These are phyloP conservation scores for Beauveria bassiana DNA, from an alignment of 2,329 filamentous ascomycete genomes.

Conservation along the genomic window DNA sequence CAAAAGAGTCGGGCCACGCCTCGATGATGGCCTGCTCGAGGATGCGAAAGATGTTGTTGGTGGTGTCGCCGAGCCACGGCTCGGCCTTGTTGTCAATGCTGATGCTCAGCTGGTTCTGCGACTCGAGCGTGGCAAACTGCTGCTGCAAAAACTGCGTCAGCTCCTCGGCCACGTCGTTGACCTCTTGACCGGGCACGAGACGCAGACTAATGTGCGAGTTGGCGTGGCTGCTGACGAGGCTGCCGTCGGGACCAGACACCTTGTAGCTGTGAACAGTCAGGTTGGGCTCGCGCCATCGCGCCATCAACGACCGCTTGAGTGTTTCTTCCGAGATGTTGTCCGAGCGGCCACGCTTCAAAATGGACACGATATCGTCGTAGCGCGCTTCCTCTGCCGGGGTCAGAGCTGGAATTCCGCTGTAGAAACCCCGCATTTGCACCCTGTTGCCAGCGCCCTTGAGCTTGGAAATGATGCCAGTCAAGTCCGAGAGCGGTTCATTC, in stretches of 20 bases:
- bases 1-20: conserved; percentile 63
- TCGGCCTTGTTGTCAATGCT: conserved; percentile 90
- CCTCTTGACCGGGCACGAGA: conserved; percentile 87
- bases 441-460: conserved; percentile 75
- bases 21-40: conserved; percentile 75
- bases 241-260: conserved; percentile 84
- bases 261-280: conserved; percentile 90
- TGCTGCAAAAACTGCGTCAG: conserved; percentile 60
- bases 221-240: conserved; percentile 83
- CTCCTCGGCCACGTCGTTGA: conserved; percentile 63
- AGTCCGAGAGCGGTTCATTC: conserved; percentile 85
- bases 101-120: conserved; percentile 72
- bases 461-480: conserved; percentile 74
- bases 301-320: conserved; percentile 82
- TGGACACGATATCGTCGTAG: conserved; percentile 76
- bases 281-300: conserved; percentile 90
- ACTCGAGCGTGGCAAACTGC: conserved; percentile 67
- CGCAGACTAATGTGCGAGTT: conserved; percentile 84
- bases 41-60: conserved; percentile 83
- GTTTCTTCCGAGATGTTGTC: conserved; percentile 50
- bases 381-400: conserved; percentile 68
- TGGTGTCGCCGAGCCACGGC: conserved; percentile 89
- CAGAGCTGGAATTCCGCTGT: conserved; percentile 72
- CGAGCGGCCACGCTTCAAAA: conserved; percentile 66
- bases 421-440: conserved; percentile 81